Evolutionary conservation across 441 rosid genomes (phyloP).

Genomic region (Viola pubescens): DNA sequence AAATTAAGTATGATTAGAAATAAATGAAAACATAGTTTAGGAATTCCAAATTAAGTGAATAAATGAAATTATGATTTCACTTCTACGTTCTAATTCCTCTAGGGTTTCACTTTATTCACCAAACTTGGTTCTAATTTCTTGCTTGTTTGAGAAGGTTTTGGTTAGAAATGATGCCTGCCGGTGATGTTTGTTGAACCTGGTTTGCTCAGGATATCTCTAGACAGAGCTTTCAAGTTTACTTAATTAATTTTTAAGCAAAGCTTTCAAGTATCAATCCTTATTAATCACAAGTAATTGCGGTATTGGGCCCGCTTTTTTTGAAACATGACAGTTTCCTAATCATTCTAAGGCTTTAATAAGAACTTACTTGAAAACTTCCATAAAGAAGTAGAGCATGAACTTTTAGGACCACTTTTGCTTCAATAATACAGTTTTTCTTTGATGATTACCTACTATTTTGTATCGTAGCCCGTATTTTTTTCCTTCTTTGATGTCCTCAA

Average conservation of each 20-base stretch:
- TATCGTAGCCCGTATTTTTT: no score
- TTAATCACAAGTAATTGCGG: not conserved
- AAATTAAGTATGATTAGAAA: no score
- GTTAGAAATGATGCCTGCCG: constrained; percentile 1
- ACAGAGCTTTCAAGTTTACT: constrained; percentile 7
- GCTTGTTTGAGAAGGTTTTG: not conserved
- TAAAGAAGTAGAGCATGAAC: not conserved
- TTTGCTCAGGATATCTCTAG: constrained; percentile 8
- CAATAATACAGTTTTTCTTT: constrained; percentile 10
- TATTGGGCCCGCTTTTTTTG: constrained; percentile 17
- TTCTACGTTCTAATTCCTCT: no score
- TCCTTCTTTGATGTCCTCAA: no score
- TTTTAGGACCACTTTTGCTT: constrained; percentile 23
- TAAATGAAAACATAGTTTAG: no score
- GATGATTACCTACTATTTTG: constrained; percentile 2
- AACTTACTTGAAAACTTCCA: constrained; percentile 8
- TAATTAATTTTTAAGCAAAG: no score
- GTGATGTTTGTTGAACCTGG: constrained; percentile 7
- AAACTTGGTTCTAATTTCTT: not conserved
- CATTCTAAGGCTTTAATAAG: constrained; percentile 8
- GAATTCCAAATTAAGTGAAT: no score
- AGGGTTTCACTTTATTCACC: no score
- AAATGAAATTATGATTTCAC: no score
- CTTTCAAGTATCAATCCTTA: no score
- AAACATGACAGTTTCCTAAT: constrained; percentile 13